Percentiles rank a stretch among this genome's conserved stretches.
phyloP scores from a whole-genome alignment of 176 grass and related monocot species.

The Cenchrus fungigraminus region DNA sequence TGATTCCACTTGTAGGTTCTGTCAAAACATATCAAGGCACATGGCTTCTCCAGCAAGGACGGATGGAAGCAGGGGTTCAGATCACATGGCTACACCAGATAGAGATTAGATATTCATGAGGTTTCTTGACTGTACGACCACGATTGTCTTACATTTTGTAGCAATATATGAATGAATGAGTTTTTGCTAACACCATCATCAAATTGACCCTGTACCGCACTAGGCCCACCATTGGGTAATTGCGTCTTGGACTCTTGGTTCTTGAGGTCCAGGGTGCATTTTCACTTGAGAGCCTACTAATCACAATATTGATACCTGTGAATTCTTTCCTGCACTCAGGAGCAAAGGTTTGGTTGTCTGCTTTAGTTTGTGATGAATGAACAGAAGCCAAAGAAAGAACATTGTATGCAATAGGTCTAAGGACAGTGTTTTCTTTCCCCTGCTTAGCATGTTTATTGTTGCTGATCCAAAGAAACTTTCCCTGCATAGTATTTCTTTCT shows the following conservation, averaged over 20 bases:
- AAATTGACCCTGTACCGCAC: conserved; percentile 38
- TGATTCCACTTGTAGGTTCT: conserved; percentile 63
- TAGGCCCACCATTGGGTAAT: conserved; percentile 32
- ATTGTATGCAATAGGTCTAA: neutral
- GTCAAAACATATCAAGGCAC: conserved; percentile 59
- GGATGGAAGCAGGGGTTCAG: conserved; percentile 57
- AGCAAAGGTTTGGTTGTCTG: conserved; percentile 4
- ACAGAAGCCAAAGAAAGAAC: conserved; percentile 3
- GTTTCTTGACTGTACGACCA: conserved; percentile 19
- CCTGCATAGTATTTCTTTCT: neutral
- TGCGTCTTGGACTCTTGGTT: conserved; percentile 11
- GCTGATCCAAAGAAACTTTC: neutral
- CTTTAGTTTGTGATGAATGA: neutral
- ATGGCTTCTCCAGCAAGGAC: conserved; percentile 50
- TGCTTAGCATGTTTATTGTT: neutral
- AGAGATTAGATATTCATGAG: conserved; percentile 46
- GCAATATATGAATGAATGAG: conserved; percentile 34
- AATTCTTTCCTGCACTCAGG: conserved; percentile 33
- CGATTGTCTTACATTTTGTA: conserved; percentile 45
- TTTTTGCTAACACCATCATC: conserved; percentile 45
- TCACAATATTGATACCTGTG: conserved; percentile 41
- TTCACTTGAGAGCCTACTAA: conserved; percentile 38
- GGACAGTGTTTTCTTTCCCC: neutral
- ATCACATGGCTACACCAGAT: conserved; percentile 52
- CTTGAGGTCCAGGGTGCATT: neutral